Conservation (phyloP, 331 rosid genomes). For the Acacia concinna region DNA sequence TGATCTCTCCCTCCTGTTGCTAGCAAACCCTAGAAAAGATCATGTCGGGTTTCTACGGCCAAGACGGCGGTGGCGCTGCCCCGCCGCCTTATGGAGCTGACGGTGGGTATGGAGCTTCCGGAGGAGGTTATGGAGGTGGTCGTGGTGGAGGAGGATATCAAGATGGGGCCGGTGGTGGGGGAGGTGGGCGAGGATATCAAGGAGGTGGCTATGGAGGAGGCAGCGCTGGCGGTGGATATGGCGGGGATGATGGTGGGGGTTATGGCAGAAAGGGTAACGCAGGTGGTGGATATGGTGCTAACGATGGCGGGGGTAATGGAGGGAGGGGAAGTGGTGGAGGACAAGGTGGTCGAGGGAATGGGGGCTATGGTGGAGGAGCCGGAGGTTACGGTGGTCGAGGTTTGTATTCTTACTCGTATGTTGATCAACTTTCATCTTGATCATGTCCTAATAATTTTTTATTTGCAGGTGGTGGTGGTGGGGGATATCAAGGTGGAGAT, state of each 20-base stretch:
- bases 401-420: constrained; percentile 5
- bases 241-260: constrained; percentile 51
- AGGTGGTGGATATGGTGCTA: constrained; percentile 39
- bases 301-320: constrained; percentile 49
- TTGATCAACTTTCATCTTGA: not conserved
- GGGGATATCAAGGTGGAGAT: constrained; percentile 87
- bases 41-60: constrained; percentile 95
- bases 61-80: constrained; percentile 74
- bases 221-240: constrained; percentile 48
- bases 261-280: constrained; percentile 44
- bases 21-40: constrained; percentile 54
- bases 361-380: constrained; percentile 55
- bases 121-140: constrained; percentile 52
- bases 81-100: constrained; percentile 69
- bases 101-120: constrained; percentile 55
- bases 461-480: constrained; percentile 55
- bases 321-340: constrained; percentile 48
- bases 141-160: constrained; percentile 31
- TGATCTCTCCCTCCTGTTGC: constrained; percentile 18
- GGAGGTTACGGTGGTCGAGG: constrained; percentile 62
- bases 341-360: constrained; percentile 54
- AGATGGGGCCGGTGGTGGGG: constrained; percentile 10
- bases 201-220: constrained; percentile 40
- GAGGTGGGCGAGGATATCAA: constrained; percentile 14
- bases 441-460: not conserved